phyloP scores from a whole-genome alignment of 495 filamentous ascomycete species.

The Neurospora sp. region DNA sequence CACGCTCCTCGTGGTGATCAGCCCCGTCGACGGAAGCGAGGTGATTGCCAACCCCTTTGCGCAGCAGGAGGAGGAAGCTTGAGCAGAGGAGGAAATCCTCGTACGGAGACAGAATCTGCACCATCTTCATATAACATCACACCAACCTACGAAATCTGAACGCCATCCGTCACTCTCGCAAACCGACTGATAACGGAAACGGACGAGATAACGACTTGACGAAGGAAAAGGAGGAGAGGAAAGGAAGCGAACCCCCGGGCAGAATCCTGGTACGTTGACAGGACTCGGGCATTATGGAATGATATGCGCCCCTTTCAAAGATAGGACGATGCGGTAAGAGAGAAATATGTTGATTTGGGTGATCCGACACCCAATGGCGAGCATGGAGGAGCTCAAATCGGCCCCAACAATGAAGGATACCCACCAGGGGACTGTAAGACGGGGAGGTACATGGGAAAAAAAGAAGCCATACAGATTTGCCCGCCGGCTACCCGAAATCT shows the following conservation, averaged over 20 bases:
- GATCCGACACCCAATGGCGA: neutral
- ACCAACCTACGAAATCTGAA: neutral
- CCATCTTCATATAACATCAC: neutral
- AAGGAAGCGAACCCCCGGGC: neutral
- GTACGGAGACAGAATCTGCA: neutral
- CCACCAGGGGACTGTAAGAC: neutral
- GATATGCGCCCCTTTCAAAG: neutral
- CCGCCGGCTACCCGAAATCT: neutral
- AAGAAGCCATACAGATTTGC: neutral
- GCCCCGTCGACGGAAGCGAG: conserved; percentile 87
- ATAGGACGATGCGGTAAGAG: neutral
- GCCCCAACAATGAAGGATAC: neutral
- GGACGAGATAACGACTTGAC: neutral
- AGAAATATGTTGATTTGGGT: neutral
- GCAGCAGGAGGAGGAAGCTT: conserved; percentile 46
- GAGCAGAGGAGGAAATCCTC: neutral
- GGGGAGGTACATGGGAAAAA: neutral
- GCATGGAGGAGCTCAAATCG: neutral
- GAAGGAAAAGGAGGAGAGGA: neutral
- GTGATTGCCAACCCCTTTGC: conserved; percentile 91
- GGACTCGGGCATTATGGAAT: neutral
- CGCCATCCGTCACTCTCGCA: neutral
- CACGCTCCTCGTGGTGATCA: conserved; percentile 84
- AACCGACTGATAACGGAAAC: neutral
- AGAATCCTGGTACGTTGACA: neutral